Base-by-base conservation (phyloP, 495 filamentous ascomycete species). In the Annulohypoxylon bovei region DNA sequence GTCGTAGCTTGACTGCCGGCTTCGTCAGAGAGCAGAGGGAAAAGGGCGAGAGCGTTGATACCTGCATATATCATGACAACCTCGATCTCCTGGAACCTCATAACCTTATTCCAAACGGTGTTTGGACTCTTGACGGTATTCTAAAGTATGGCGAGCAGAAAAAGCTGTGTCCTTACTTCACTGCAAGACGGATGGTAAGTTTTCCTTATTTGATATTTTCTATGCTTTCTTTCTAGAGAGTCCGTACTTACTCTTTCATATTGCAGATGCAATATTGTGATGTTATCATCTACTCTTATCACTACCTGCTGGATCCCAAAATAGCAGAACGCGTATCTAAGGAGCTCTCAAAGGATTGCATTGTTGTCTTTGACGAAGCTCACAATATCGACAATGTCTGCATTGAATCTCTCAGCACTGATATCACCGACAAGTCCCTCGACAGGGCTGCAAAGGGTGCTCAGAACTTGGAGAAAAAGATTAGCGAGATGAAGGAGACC, bases 351-450 rank as follows among this genome's bases (percentile, higher is more conserved):
- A 98, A 97, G 66, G 95, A 99, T 77, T 97, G 94, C 76, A 99
- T 99, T 27, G 92, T 99, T 14, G 96, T 99, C 12, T 99, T 99
- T 71, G 95, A 99, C 75, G 95, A 99, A 73, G 95, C 95, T 18
- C 95, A 99, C 79, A 99, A 99, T 68, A 99, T 99, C 72, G 95
- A 99, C 84, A 99, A 99, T 78, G 95, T 99, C 54, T 98, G 96
- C 77, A 99, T 99, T 67, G 95, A 99, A 73, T 97, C 95, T 11
- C 84, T 98, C 20, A 98, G 95, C 74, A 97, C 97, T 27, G 95
- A 99, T 77, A 84, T 99, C 30, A 98, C 93, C 0, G 93, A 99
- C 76, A 95, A 98, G 69, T 97, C 94, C 0, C 76, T 99, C 42
- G 87, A 93, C 27, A 94, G 90, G 80, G 95, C 95, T 14, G 93